Conservation (phyloP, 192 early-diverging fungal species). For the Coemansia sp. region DNA sequence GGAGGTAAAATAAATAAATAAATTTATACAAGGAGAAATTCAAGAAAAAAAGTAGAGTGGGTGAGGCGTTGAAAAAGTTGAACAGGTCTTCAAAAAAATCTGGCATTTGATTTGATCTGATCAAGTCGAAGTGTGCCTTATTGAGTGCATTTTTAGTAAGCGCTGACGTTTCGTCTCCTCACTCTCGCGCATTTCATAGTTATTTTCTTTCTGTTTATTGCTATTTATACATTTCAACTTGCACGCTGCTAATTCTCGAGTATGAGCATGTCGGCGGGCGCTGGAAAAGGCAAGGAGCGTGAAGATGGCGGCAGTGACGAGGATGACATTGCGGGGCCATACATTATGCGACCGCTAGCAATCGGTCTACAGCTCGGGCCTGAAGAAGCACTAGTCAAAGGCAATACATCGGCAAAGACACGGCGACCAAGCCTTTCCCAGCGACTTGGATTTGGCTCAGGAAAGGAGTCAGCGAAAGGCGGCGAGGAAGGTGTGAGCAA, state of each 20-base stretch:
- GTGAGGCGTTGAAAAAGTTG: background rate
- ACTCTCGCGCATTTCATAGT: background rate
- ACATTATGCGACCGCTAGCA: constrained; percentile 32
- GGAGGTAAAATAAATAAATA: background rate
- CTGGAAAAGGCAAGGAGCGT: constrained; percentile 9
- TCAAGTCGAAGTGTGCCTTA: background rate
- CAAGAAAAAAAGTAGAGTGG: background rate
- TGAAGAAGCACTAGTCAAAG: background rate
- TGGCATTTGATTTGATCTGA: constrained; percentile 5
- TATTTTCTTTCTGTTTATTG: background rate
- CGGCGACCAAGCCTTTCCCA: constrained; percentile 54
- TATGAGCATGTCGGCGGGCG: background rate
- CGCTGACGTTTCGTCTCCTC: background rate
- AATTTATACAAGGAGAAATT: background rate
- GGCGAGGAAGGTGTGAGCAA: background rate
- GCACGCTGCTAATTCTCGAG: background rate
- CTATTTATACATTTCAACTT: background rate
- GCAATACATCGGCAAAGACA: constrained; percentile 4
- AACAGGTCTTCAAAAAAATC: background rate
- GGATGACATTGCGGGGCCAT: constrained; percentile 10
- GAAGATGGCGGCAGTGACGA: background rate
- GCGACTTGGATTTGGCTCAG: constrained; percentile 29
- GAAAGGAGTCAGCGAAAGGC: background rate
- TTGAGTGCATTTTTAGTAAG: background rate
- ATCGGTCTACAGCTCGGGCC: constrained; percentile 25